Conservation (phyloP, 805 yeast species). For the Wickerhamiella sorbophila region DNA sequence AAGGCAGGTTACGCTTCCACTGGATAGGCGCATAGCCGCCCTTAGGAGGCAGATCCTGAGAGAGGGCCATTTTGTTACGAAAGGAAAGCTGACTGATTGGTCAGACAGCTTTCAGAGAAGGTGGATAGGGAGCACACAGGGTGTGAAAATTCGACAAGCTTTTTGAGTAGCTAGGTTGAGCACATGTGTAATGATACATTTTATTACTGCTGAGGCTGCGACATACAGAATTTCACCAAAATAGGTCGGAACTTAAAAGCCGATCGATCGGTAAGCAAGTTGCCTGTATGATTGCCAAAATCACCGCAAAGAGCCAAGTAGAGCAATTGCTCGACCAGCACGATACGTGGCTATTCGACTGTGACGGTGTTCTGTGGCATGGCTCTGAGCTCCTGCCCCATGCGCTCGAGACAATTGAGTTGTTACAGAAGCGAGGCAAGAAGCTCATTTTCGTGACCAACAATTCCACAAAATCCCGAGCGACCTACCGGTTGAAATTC, state of each 20-base stretch:
- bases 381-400: conserved; percentile 71
- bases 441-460: conserved; percentile 82
- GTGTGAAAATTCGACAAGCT: conserved; percentile 1
- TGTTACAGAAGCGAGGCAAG: conserved; percentile 44
- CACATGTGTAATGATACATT: too few relatives aligned
- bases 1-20: conserved; percentile 77
- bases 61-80: conserved; percentile 8
- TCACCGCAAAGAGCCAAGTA: conserved; percentile 19
- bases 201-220: too few relatives aligned
- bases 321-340: conserved; percentile 42
- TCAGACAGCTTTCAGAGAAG: neutral
- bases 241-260: too few relatives aligned
- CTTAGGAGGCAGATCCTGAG: conserved; percentile 74
- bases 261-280: too few relatives aligned
- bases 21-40: conserved; percentile 78
- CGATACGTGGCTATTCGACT: conserved; percentile 85
- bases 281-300: conserved; percentile 4
- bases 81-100: neutral
- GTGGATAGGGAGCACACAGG: neutral
- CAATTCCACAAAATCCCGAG: conserved; percentile 83
- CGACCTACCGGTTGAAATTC: conserved; percentile 63
- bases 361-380: conserved; percentile 95
- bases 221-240: too few relatives aligned
- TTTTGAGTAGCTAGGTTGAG: neutral
- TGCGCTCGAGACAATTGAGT: conserved; percentile 57